These are phyloP conservation scores for Orbilia javanica DNA, from an alignment of 2,329 filamentous ascomycete species.

Conservation along the genomic window DNA sequence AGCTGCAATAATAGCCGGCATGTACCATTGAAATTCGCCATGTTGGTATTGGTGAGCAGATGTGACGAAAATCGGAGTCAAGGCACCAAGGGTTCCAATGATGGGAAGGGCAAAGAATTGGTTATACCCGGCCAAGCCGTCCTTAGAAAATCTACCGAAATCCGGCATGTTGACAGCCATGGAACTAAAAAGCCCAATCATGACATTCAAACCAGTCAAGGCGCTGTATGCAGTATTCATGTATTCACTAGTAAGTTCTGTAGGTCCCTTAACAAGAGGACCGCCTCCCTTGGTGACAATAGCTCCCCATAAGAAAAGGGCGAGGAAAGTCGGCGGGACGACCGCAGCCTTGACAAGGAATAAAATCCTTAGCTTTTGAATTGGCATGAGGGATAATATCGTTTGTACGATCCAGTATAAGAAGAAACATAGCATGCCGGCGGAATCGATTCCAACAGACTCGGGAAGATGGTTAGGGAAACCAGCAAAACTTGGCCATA, in stretches of 20 bases:
- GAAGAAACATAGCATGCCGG: conserved; percentile 69
- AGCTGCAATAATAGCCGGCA: conserved; percentile 67
- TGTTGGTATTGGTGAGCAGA: conserved; percentile 67
- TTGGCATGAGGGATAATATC: conserved; percentile 66
- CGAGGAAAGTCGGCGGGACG: conserved; percentile 67
- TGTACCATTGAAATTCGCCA: conserved; percentile 69
- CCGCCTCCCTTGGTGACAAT: conserved; percentile 67
- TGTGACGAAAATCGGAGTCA: conserved; percentile 69
- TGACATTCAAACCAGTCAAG: conserved; percentile 67
- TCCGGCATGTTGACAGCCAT: conserved; percentile 70
- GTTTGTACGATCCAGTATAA: conserved; percentile 70
- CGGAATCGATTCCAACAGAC: conserved; percentile 66
- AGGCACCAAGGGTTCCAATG: conserved; percentile 68
- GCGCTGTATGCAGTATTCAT: conserved; percentile 67
- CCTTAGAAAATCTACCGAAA: conserved; percentile 67
- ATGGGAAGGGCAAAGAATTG: conserved; percentile 69
- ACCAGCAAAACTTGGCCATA: conserved; percentile 67
- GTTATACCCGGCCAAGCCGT: conserved; percentile 65
- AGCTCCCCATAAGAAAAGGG: conserved; percentile 67
- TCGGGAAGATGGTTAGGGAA: conserved; percentile 68
- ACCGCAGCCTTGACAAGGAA: conserved; percentile 67
- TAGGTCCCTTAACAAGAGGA: conserved; percentile 65
- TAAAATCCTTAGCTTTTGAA: conserved; percentile 66
- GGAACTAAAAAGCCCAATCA: conserved; percentile 69
- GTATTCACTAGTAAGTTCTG: conserved; percentile 64